Base-by-base conservation (phyloP, 2,329 filamentous ascomycete genomes). In the Lasiodiplodia citricola region DNA sequence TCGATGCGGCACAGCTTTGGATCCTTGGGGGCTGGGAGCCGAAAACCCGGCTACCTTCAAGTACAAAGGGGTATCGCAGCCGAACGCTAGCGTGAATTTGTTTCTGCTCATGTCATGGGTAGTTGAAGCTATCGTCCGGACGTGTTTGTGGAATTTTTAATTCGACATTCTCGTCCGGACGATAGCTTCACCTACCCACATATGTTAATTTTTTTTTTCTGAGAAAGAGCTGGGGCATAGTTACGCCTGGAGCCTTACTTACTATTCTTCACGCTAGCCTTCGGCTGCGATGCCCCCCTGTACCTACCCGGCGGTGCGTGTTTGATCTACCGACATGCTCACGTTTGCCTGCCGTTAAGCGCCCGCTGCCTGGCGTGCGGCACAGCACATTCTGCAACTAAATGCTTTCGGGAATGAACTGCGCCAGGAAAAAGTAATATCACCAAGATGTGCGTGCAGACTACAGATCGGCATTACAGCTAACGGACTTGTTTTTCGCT, bases 1-100 rank as follows among this genome's bases (percentile, higher is more conserved):
- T 47, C 31, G 18, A n/a, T 35, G 60, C 60, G 60, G 60, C 60
- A 52, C 60, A 64, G 60, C 60, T 35, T 16, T 13, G 14, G 57
- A 44, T 21, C 14, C n/a, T 50, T 50, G 28, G 47, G n/a, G 44
- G 44, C 60, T 7, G 28, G 14, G n/a, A 51, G 47, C 10, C 44
- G 10, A 28, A 18, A 38, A 21, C 52, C 10, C 5, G 13, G 38
- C 47, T 21, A 28, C 28, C 28, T 28, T 28, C 28, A 28, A 28
- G 28, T 6, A 28, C 28, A 28, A 28, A 28, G 28, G 28, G 28
- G 28, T 28, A 28, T 28, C 28, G 5, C 28, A 28, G 28, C 28
- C 28, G 28, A 28, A 28, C 28, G 4, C 28, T 28, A 28, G 28
- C 28, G 5, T 28, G 28, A 28, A 28, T 28, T 28, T 28, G 28